phyloP scores from a whole-genome alignment of 768 basidiomycete species.

The Tricholoma sp. region DNA sequence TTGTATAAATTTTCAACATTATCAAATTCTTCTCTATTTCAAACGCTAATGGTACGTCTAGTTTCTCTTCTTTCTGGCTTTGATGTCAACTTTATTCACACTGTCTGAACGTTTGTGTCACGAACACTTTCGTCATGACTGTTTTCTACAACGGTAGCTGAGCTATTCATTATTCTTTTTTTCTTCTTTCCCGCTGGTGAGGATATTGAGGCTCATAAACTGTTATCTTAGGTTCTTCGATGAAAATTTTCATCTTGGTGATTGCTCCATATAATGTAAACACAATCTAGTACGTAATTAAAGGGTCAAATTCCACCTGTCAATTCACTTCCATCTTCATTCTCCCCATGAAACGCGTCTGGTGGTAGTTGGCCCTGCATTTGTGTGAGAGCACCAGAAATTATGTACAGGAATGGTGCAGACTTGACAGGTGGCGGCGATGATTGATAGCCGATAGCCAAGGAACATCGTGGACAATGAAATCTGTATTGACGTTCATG shows the following conservation, averaged over 20 bases:
- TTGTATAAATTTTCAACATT: conserved; percentile 8
- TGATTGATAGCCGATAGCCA: conserved; percentile 75
- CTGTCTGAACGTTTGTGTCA: conserved; percentile 58
- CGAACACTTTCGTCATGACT: conserved; percentile 41
- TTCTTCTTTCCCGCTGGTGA: neutral
- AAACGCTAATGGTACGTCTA: conserved; percentile 16
- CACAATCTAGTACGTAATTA: neutral
- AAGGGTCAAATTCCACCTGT: neutral
- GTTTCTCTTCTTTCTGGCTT: conserved; percentile 16
- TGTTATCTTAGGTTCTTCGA: neutral
- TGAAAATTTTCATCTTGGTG: neutral
- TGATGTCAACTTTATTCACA: conserved; percentile 71
- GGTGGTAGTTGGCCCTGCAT: conserved; percentile 82
- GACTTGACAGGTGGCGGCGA: conserved; percentile 72
- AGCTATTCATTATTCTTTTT: conserved; percentile 25
- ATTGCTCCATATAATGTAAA: neutral
- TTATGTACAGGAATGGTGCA: conserved; percentile 74
- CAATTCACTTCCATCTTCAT: conserved; percentile 3
- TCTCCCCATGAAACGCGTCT: conserved; percentile 73
- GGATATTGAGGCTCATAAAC: neutral
- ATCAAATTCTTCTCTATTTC: neutral
- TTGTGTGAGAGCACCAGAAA: conserved; percentile 81
- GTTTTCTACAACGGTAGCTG: conserved; percentile 86
- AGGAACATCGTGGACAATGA: conserved; percentile 60
- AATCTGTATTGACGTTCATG: conserved; percentile 76